These are phyloP conservation scores for Medicago ruthenica DNA, from an alignment of 306 rosid genomes.

Conservation along the genomic window DNA sequence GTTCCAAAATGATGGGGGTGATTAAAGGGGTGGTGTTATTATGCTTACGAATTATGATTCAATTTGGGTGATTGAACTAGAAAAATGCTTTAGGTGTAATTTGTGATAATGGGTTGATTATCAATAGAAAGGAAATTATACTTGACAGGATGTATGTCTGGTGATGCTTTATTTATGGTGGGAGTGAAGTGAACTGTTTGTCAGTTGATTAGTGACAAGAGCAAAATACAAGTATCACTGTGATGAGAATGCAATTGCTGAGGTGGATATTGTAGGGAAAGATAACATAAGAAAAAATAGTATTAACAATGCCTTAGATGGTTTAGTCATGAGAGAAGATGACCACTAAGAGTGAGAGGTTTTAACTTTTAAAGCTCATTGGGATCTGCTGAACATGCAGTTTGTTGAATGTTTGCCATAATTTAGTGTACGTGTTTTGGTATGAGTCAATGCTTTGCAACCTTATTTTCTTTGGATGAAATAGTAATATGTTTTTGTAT, in stretches of 20 bases:
- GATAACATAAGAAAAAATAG: background rate
- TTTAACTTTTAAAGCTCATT: background rate
- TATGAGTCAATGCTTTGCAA: conserved; percentile 8
- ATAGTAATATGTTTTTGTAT: conserved; percentile 2
- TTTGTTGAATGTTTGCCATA: conserved; percentile 16
- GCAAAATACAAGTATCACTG: background rate
- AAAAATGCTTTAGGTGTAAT: conserved; percentile 7
- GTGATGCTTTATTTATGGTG: conserved; percentile 9
- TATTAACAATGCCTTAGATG: background rate
- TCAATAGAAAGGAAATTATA: conserved; percentile 3
- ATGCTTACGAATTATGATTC: background rate
- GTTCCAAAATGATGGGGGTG: background rate
- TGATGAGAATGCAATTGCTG: background rate
- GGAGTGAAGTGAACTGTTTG: conserved; percentile 13
- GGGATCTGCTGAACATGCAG: background rate
- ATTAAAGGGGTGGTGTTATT: background rate
- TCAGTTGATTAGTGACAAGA: background rate
- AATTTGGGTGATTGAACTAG: background rate
- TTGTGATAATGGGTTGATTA: background rate
- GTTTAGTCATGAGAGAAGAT: conserved; percentile 15
- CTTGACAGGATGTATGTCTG: background rate
- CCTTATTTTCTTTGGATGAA: conserved; percentile 31
- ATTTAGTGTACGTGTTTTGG: conserved; percentile 12
- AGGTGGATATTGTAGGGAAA: conserved; percentile 10
- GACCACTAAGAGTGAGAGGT: conserved; percentile 1